A percentile compares a stretch with the other conserved stretches of the same genome.
phyloP scores from a whole-genome alignment of 345 rosid genomes.

The Boechera divaricarpa region DNA sequence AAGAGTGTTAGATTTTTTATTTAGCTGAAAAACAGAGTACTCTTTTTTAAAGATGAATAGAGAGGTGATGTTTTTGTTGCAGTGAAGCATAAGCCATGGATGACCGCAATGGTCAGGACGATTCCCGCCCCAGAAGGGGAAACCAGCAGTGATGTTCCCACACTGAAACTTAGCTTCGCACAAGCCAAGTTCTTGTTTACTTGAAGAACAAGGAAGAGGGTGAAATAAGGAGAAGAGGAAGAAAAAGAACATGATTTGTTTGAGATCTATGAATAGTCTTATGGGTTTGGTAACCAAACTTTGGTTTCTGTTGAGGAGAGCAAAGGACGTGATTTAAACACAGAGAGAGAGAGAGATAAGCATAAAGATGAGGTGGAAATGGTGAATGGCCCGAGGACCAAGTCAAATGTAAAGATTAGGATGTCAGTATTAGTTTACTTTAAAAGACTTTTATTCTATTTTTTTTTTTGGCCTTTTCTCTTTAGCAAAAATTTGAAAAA shows the following conservation, averaged over 20 bases:
- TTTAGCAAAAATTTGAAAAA: not conserved
- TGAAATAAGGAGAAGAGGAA: constrained; percentile 1
- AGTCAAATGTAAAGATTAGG: constrained; percentile 10
- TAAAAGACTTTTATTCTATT: not conserved
- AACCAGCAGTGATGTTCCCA: not conserved
- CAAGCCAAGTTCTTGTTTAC: not conserved
- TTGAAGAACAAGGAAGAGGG: not conserved
- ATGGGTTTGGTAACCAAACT: not conserved
- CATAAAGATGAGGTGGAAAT: constrained; percentile 16
- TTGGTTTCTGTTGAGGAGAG: not conserved
- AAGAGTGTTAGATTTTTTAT: too few relatives aligned
- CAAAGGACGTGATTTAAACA: not conserved
- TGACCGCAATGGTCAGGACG: too few relatives aligned
- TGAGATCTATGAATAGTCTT: not conserved
- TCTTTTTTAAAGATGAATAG: too few relatives aligned
- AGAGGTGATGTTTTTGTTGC: too few relatives aligned
- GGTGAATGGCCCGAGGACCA: not conserved
- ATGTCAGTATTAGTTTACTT: constrained; percentile 32
- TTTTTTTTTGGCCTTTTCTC: not conserved
- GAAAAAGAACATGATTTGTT: constrained; percentile 3
- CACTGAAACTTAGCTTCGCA: not conserved
- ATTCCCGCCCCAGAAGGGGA: not conserved
- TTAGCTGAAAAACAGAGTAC: too few relatives aligned
- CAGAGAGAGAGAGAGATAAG: not conserved
- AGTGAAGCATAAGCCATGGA: too few relatives aligned